Evolutionary conservation across 2,329 filamentous ascomycete genomes (phyloP).

Genomic region (Cadophora malorum): DNA sequence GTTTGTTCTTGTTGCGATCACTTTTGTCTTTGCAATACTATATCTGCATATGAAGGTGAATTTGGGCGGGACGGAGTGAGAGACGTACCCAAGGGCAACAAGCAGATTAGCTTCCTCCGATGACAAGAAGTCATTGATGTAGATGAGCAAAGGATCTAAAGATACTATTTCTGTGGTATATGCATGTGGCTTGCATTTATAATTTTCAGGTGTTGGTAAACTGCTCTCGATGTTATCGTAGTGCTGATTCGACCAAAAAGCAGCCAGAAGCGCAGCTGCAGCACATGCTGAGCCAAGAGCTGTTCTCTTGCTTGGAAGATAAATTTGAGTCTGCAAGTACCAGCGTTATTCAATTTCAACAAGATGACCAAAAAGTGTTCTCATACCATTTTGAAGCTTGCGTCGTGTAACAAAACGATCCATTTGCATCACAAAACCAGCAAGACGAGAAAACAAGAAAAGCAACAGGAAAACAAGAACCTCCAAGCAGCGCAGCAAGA

Average conservation of each 20-base stretch:
- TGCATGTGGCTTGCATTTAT: slow-evolving; percentile 27
- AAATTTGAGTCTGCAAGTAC: neutral
- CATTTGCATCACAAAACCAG: neutral
- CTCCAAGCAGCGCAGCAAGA: neutral
- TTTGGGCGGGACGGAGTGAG: no score
- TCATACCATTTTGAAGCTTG: neutral
- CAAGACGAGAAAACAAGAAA: neutral
- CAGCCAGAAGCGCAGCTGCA: neutral
- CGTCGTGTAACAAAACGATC: neutral
- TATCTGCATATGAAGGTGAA: no score
- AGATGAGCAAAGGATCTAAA: slow-evolving; percentile 38
- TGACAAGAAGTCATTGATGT: slow-evolving; percentile 37
- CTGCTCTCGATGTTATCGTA: neutral
- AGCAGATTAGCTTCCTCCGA: slow-evolving; percentile 24
- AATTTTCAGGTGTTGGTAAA: neutral
- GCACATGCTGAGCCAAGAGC: neutral
- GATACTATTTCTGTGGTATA: slow-evolving; percentile 38
- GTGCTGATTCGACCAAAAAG: slow-evolving; percentile 7
- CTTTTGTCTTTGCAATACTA: no score
- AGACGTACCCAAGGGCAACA: slow-evolving; percentile 28
- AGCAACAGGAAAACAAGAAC: neutral
- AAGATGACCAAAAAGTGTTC: neutral
- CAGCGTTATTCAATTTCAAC: neutral
- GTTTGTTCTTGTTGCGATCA: neutral
- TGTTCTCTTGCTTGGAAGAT: neutral